Conservation (phyloP, 2,329 filamentous ascomycete species). For the Fusarium sp. region DNA sequence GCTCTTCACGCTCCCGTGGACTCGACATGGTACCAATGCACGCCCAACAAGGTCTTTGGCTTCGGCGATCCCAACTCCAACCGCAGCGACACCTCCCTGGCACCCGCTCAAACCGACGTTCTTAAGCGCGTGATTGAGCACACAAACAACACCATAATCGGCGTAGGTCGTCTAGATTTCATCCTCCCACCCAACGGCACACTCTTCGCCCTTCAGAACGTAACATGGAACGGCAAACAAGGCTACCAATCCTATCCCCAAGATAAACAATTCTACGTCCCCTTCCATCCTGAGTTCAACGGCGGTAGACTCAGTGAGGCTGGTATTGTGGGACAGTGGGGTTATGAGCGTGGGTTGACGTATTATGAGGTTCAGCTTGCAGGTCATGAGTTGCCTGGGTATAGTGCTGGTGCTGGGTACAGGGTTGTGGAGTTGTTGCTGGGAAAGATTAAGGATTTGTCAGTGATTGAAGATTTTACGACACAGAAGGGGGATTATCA, state of each 20-base stretch:
- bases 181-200: conserved; percentile 77
- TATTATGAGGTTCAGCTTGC: conserved; percentile 73
- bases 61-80: conserved; percentile 35
- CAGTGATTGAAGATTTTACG: conserved; percentile 41
- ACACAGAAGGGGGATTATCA: conserved; percentile 42
- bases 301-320: conserved; percentile 64
- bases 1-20: conserved; percentile 72
- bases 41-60: conserved; percentile 43
- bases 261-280: conserved; percentile 73
- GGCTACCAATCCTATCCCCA: conserved; percentile 68
- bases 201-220: conserved; percentile 79
- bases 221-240: conserved; percentile 78
- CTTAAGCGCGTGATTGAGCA: conserved; percentile 48
- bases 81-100: conserved; percentile 31
- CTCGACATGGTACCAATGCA: conserved; percentile 45
- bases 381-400: conserved; percentile 64
- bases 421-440: conserved; percentile 47
- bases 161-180: conserved; percentile 62
- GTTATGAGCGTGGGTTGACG: conserved; percentile 81
- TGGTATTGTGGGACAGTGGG: conserved; percentile 75
- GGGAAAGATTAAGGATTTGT: conserved; percentile 42
- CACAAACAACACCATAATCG: conserved; percentile 51
- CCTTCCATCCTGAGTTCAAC: conserved; percentile 62
- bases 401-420: conserved; percentile 46
- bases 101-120: conserved; percentile 37